Evolutionary conservation across 345 rosid species (phyloP).

Genomic region (Syzygium oleosum): DNA sequence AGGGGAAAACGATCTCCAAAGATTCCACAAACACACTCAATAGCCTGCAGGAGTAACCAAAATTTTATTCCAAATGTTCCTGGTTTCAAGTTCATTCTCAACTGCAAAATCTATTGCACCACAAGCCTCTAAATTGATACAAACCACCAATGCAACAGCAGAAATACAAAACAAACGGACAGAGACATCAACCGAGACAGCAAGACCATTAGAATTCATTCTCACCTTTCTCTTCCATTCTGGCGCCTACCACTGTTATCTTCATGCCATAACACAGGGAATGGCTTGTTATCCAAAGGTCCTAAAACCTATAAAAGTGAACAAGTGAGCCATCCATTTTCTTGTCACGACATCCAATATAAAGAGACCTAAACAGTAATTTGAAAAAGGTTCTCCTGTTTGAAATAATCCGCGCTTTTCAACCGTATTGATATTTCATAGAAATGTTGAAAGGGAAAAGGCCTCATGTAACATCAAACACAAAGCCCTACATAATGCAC

Average conservation of each 20-base stretch:
- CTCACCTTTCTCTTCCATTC: conserved; percentile 77
- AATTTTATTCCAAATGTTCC: background rate
- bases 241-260: conserved; percentile 67
- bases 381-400: background rate
- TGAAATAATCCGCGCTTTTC: background rate
- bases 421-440: background rate
- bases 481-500: background rate
- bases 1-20: background rate
- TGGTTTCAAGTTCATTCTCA: background rate
- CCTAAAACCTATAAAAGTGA: conserved; percentile 55
- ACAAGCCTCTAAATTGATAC: background rate
- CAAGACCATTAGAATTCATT: background rate
- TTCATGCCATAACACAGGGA: conserved; percentile 89
- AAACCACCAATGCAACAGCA: background rate
- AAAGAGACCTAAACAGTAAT: background rate
- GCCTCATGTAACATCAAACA: background rate
- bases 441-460: background rate
- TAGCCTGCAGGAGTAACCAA: background rate
- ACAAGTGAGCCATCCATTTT: background rate
- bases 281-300: conserved; percentile 66
- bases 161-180: background rate
- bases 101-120: background rate
- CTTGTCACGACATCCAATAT: background rate
- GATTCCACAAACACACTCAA: background rate
- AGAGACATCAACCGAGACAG: background rate